phyloP scores from a whole-genome alignment of 2,329 filamentous ascomycete genomes.

The Xylariaceae sp. region DNA sequence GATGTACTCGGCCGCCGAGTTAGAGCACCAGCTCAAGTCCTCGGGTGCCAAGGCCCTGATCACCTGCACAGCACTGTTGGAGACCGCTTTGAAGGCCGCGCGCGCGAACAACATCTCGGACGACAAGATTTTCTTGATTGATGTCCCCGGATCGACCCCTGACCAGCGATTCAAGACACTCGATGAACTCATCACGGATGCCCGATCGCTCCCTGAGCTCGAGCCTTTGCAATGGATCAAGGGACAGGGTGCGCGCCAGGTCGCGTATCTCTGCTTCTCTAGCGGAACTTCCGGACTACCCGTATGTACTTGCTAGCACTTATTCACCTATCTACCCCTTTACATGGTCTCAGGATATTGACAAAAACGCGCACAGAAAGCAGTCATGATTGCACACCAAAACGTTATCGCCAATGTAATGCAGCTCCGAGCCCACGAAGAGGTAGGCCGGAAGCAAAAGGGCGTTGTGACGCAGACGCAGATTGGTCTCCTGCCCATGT shows the following conservation, averaged over 20 bases:
- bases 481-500: slow-evolving; percentile 66
- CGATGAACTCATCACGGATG: slow-evolving; percentile 56
- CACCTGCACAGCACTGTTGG: slow-evolving; percentile 60
- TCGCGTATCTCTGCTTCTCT: slow-evolving; percentile 68
- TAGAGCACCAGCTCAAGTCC: slow-evolving; percentile 62
- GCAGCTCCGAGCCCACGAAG: slow-evolving; percentile 48
- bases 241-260: slow-evolving; percentile 57
- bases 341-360: not conserved
- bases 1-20: slow-evolving; percentile 59
- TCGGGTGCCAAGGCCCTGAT: slow-evolving; percentile 62
- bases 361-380: slow-evolving; percentile 50
- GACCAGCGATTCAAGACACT: slow-evolving; percentile 54
- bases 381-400: slow-evolving; percentile 69
- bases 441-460: slow-evolving; percentile 28
- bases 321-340: not conserved
- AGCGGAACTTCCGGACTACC: slow-evolving; percentile 69
- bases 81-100: slow-evolving; percentile 57
- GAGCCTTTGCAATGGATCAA: slow-evolving; percentile 49
- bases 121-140: slow-evolving; percentile 59
- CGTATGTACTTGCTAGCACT: slow-evolving; percentile 35
- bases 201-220: slow-evolving; percentile 44
- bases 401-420: slow-evolving; percentile 71
- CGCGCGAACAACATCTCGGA: slow-evolving; percentile 55
- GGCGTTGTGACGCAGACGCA: slow-evolving; percentile 34
- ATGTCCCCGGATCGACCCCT: slow-evolving; percentile 36